These are phyloP conservation scores for Starmerella floricola DNA, from an alignment of 805 yeast species.

Conservation along the genomic window DNA sequence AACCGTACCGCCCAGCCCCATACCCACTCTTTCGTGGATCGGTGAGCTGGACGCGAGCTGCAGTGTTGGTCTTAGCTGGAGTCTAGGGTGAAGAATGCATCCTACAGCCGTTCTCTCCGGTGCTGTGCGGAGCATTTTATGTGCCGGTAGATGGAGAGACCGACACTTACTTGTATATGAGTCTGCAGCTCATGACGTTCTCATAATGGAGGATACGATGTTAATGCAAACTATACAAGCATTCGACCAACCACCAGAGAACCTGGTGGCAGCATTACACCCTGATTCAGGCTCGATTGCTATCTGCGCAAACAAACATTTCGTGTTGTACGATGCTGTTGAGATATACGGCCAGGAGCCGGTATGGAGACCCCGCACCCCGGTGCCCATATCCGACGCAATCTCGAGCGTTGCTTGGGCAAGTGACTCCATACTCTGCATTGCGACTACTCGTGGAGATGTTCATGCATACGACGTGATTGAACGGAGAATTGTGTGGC, in stretches of 20 bases:
- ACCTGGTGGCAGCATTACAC: constrained; percentile 51
- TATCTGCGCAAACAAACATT: constrained; percentile 18
- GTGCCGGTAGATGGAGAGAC: constrained; percentile 53
- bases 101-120: no score
- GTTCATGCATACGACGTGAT: background rate
- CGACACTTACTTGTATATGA: constrained; percentile 56
- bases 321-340: constrained; percentile 23
- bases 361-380: no score
- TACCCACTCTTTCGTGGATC: no score
- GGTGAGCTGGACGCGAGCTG: no score
- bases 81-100: no score
- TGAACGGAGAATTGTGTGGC: background rate
- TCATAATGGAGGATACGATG: constrained; percentile 39
- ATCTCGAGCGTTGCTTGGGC: background rate
- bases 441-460: background rate
- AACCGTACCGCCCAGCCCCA: no score
- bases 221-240: constrained; percentile 49
- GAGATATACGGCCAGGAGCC: constrained; percentile 19
- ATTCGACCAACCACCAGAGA: constrained; percentile 60
- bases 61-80: no score
- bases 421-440: background rate
- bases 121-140: constrained; percentile 22
- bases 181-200: constrained; percentile 77
- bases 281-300: constrained; percentile 40
- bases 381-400: no score